A percentile compares a stretch with the other conserved stretches of the same genome.
These are phyloP conservation scores for Leccinum pachyderme DNA, from an alignment of 1,284 basidiomycete species.

Conservation along the genomic window DNA sequence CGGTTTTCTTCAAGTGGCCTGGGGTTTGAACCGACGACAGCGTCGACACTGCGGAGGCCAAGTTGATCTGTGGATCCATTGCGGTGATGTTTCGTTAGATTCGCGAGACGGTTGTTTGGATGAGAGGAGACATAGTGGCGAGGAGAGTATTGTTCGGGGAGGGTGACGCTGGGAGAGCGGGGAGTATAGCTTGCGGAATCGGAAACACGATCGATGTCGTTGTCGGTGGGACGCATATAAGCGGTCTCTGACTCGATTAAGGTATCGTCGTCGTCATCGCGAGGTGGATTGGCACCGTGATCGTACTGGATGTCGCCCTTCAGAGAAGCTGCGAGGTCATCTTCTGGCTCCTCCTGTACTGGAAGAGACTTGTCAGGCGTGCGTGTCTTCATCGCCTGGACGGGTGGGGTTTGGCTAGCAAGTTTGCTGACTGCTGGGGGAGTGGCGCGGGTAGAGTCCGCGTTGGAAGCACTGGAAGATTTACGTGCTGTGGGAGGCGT, in stretches of 20 bases:
- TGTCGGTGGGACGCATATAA: slow-evolving; percentile 28
- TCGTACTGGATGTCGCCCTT: slow-evolving; percentile 34
- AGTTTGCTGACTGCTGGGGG: slow-evolving; percentile 43
- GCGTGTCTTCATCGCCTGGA: slow-evolving; percentile 51
- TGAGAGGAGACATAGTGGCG: slow-evolving; percentile 25
- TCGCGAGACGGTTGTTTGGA: slow-evolving; percentile 24
- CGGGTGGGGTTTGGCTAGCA: slow-evolving; percentile 55
- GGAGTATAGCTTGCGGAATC: slow-evolving; percentile 57
- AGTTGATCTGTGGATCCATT: slow-evolving; percentile 58
- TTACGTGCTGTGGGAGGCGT: slow-evolving; percentile 37
- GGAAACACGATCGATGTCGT: slow-evolving; percentile 33
- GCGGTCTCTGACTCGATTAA: slow-evolving; percentile 44
- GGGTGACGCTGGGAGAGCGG: slow-evolving; percentile 59
- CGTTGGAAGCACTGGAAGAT: slow-evolving; percentile 31
- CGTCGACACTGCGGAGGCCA: slow-evolving; percentile 56
- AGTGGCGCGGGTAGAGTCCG: slow-evolving; percentile 41
- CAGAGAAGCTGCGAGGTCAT: slow-evolving; percentile 44
- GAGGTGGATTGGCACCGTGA: slow-evolving; percentile 34
- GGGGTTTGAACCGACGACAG: slow-evolving; percentile 48
- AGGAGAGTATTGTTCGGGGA: slow-evolving; percentile 45
- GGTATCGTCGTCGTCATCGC: slow-evolving; percentile 50
- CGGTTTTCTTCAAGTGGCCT: slow-evolving; percentile 30
- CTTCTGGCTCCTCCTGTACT: slow-evolving; percentile 74
- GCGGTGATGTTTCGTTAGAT: slow-evolving; percentile 31
- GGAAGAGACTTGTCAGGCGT: slow-evolving; percentile 74